Percentiles rank a stretch among this genome's conserved stretches.
Evolutionary conservation across 495 filamentous ascomycete genomes (phyloP).

Genomic region (Tuber aestivum): DNA sequence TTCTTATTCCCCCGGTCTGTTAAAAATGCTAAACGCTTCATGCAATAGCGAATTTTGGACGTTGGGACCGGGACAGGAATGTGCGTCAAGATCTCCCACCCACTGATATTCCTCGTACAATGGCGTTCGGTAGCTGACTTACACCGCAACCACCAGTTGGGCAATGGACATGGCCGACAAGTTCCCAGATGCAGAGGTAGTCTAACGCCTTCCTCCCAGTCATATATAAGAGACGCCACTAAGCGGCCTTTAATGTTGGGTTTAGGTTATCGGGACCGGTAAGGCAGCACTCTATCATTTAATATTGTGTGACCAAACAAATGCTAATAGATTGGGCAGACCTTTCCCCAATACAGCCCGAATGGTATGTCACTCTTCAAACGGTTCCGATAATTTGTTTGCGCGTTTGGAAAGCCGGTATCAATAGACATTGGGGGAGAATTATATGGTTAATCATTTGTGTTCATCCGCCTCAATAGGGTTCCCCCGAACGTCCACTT

Average conservation of each 20-base stretch:
- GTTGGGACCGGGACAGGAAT: constrained; percentile 40
- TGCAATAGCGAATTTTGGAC: constrained; percentile 31
- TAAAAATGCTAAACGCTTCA: not conserved
- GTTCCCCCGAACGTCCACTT: constrained; percentile 54
- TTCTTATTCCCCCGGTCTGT: not conserved
- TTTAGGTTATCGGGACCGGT: constrained; percentile 35
- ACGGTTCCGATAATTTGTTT: not conserved
- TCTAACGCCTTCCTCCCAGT: not conserved
- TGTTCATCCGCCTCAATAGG: constrained; percentile 31
- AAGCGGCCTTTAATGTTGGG: not conserved
- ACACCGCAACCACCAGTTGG: constrained; percentile 19
- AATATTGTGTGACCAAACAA: not conserved
- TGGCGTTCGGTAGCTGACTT: not conserved
- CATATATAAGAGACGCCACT: not conserved
- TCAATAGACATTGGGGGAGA: not conserved
- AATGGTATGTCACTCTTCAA: constrained; percentile 22
- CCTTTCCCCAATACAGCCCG: constrained; percentile 36
- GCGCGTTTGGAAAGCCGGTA: not conserved
- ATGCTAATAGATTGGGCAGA: constrained; percentile 19
- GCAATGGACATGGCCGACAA: constrained; percentile 38
- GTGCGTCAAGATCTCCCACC: constrained; percentile 11
- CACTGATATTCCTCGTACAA: not conserved
- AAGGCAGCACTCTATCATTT: not conserved
- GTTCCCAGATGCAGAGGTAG: constrained; percentile 29
- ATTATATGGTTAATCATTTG: not conserved